A percentile compares a stretch with the other conserved stretches of the same genome.
Conservation (phyloP, 2,329 filamentous ascomycete species). For the Orbilia ellipsospora region DNA sequence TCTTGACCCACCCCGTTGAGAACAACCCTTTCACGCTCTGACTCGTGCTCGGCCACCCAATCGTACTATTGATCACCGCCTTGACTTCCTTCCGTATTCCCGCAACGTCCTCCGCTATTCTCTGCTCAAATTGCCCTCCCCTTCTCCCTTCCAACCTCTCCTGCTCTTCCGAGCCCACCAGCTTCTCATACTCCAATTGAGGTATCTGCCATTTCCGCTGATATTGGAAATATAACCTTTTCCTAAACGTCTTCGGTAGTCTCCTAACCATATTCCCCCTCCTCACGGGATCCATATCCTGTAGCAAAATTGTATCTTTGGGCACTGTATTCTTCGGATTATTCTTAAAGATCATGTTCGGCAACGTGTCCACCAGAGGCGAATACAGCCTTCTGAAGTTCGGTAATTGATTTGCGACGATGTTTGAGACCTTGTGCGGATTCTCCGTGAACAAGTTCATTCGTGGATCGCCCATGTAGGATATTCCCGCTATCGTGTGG, state of each 20-base stretch:
- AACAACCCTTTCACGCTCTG: constrained; percentile 87
- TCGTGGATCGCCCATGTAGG: constrained; percentile 94
- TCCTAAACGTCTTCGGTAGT: constrained; percentile 84
- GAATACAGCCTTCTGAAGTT: constrained; percentile 93
- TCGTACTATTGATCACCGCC: constrained; percentile 83
- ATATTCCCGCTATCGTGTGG: constrained; percentile 88
- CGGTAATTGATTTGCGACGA: constrained; percentile 87
- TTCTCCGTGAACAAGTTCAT: constrained; percentile 93
- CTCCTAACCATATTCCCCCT: constrained; percentile 96
- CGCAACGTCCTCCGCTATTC: constrained; percentile 78
- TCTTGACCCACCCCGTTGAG: constrained; percentile 78
- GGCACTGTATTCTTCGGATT: constrained; percentile 66
- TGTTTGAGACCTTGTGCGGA: constrained; percentile 90
- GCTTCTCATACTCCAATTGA: constrained; percentile 80
- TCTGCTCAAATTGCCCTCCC: constrained; percentile 84
- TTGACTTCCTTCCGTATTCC: constrained; percentile 78
- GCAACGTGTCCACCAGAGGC: constrained; percentile 86
- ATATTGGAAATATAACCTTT: constrained; percentile 93
- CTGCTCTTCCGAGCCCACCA: constrained; percentile 82
- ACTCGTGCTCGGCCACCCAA: constrained; percentile 88
- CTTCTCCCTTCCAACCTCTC: constrained; percentile 75
- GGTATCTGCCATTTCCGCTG: constrained; percentile 90
- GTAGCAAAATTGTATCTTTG: constrained; percentile 74
- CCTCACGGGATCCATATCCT: constrained; percentile 92
- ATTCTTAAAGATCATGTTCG: constrained; percentile 81